Evolutionary conservation across 2,329 filamentous ascomycete genomes (phyloP), one percentile per base, ranked within the genome.

Genomic region (Diaporthe capsici): DNA sequence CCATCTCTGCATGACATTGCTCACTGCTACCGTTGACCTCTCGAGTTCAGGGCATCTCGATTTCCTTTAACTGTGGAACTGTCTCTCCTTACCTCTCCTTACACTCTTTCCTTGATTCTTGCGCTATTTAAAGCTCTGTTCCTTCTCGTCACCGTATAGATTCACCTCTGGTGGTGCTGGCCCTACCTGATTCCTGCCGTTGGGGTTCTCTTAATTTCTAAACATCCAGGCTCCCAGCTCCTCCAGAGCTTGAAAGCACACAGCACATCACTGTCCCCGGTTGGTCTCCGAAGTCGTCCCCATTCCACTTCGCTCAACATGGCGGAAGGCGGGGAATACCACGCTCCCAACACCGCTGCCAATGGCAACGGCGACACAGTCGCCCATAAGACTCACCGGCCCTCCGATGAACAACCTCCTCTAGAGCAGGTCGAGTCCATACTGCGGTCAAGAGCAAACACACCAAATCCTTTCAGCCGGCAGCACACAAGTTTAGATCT

Each of bases 401-500:
- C 75, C 4, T 77, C 77, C 42, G 47, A 71, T 42, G 73, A 77
- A 20, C 57, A 75, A 31, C 75, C 71, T 63, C 75, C 74, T n/a
- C 37, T 78, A 6, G 78, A 79, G 10, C 67, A 77, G 47, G 76
- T 80, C 39, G 78, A 80, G 22, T 81, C 82, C 9, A 78, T 81
- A 17, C 75, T 80, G 42, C 81, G 80, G 6, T 81, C 82, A 0
- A 78, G 79, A 7, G 76, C 79, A 49, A 77, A 80, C 57, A 79
- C 79, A 1, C 80, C 80, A 4, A 82, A 82, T 12, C 82, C 81
- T 10, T 83, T 82, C 73, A 80, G 79, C 67, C 79, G 80, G 9
- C 81, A 82, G 55, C 82, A 81, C 65, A 80, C 80, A 0, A 81
- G 79, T 9, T 65, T 87, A 34, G 86, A 87, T 72, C 75, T 87